A percentile compares a stretch with the other conserved stretches of the same genome.
Evolutionary conservation across 495 filamentous ascomycete genomes (phyloP).

Genomic region (Penicillium herquei): DNA sequence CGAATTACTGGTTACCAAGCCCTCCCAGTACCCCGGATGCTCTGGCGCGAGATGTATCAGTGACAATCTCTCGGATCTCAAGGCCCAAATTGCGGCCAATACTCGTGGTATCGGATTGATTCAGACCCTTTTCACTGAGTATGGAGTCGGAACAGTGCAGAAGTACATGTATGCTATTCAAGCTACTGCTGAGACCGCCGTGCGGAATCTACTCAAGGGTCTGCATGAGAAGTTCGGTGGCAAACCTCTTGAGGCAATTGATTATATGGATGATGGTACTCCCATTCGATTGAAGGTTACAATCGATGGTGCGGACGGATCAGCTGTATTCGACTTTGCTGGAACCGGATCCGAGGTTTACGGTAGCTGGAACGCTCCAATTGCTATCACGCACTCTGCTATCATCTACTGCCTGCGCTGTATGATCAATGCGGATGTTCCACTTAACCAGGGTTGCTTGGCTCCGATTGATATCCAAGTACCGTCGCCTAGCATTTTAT

Average conservation of each 20-base stretch:
- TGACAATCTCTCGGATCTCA: slow-evolving; percentile 94
- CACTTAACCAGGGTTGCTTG: slow-evolving; percentile 94
- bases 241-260: slow-evolving; percentile 74
- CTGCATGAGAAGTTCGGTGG: slow-evolving; percentile 76
- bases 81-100: slow-evolving; percentile 94
- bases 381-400: slow-evolving; percentile 90
- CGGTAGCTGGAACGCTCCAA: slow-evolving; percentile 90
- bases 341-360: slow-evolving; percentile 89
- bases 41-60: slow-evolving; percentile 85
- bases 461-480: slow-evolving; percentile 84
- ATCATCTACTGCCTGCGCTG: slow-evolving; percentile 96
- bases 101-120: slow-evolving; percentile 95
- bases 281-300: slow-evolving; percentile 83
- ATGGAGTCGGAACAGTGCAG: slow-evolving; percentile 85
- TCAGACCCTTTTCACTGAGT: slow-evolving; percentile 78
- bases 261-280: slow-evolving; percentile 96
- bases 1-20: slow-evolving; percentile 78
- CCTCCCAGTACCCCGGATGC: slow-evolving; percentile 82
- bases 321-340: slow-evolving; percentile 87
- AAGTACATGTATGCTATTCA: slow-evolving; percentile 97
- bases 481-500: slow-evolving; percentile 77
- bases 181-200: slow-evolving; percentile 82
- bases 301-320: slow-evolving; percentile 80
- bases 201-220: slow-evolving; percentile 78
- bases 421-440: slow-evolving; percentile 90